These are phyloP conservation scores for Penicillium malachiteum DNA, from an alignment of 495 filamentous ascomycete species.

Conservation along the genomic window DNA sequence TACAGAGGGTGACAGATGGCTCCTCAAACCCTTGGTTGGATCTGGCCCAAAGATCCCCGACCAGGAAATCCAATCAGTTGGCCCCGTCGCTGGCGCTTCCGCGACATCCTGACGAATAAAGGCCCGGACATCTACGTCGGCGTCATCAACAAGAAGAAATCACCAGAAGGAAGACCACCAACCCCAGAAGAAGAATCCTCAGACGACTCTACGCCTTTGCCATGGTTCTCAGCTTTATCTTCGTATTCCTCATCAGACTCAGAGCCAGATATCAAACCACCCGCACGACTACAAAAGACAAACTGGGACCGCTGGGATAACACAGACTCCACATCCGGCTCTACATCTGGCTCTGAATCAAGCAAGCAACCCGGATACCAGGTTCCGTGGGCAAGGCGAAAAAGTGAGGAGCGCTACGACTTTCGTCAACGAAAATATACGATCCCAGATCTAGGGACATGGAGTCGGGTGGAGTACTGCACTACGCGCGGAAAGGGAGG, in stretches of 20 bases:
- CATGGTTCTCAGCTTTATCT: background rate
- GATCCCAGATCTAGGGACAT: constrained; percentile 29
- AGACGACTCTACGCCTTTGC: background rate
- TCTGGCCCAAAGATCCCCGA: constrained; percentile 43
- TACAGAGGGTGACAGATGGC: background rate
- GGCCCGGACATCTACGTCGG: constrained; percentile 48
- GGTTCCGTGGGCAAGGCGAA: constrained; percentile 18
- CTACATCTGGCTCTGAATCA: background rate
- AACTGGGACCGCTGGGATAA: constrained; percentile 28
- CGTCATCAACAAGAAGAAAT: constrained; percentile 7
- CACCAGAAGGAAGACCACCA: background rate
- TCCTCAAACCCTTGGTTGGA: constrained; percentile 20
- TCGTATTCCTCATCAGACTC: background rate
- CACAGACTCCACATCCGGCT: background rate
- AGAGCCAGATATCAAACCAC: background rate
- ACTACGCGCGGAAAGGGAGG: constrained; percentile 5
- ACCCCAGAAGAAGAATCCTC: background rate
- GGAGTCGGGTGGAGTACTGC: constrained; percentile 34
- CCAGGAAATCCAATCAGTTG: constrained; percentile 35
- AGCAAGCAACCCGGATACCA: constrained; percentile 1
- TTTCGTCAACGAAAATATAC: constrained; percentile 30
- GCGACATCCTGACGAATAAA: constrained; percentile 37
- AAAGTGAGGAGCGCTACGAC: constrained; percentile 24
- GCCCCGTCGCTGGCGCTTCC: constrained; percentile 34
- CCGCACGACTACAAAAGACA: background rate